Conservation (phyloP, 1,284 basidiomycete genomes). For the Puccinia novopanici region DNA sequence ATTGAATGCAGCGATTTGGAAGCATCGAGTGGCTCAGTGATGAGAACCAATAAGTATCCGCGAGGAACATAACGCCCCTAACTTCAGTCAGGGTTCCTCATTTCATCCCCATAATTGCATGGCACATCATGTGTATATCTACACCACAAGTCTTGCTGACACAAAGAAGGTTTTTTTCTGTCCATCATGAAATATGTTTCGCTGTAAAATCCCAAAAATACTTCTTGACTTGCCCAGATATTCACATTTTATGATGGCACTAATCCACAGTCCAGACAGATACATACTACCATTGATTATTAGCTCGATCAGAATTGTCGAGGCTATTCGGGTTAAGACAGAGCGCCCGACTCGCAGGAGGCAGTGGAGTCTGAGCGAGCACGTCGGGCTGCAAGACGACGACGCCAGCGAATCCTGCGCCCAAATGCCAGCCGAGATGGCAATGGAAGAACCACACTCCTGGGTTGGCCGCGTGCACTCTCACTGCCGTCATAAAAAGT, state of each 20-base stretch:
- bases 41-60: too few relatives aligned
- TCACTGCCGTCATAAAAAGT: too few relatives aligned
- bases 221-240: background rate
- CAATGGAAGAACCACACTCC: slow-evolving; percentile 46
- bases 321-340: background rate
- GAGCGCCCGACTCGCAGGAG: slow-evolving; percentile 21
- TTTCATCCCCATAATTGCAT: too few relatives aligned
- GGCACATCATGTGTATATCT: too few relatives aligned
- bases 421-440: slow-evolving; percentile 30
- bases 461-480: slow-evolving; percentile 20
- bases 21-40: too few relatives aligned
- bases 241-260: background rate
- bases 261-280: too few relatives aligned
- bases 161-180: too few relatives aligned
- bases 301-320: background rate
- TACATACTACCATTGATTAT: background rate
- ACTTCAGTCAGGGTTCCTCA: too few relatives aligned
- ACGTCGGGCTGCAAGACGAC: slow-evolving; percentile 34
- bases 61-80: too few relatives aligned
- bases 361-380: background rate
- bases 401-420: slow-evolving; percentile 38
- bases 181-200: background rate
- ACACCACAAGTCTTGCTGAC: background rate
- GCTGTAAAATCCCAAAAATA: background rate
- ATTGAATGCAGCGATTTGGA: too few relatives aligned